Base-by-base conservation (phyloP, 208 protist species). In the Wallacemonas collosoma region DNA sequence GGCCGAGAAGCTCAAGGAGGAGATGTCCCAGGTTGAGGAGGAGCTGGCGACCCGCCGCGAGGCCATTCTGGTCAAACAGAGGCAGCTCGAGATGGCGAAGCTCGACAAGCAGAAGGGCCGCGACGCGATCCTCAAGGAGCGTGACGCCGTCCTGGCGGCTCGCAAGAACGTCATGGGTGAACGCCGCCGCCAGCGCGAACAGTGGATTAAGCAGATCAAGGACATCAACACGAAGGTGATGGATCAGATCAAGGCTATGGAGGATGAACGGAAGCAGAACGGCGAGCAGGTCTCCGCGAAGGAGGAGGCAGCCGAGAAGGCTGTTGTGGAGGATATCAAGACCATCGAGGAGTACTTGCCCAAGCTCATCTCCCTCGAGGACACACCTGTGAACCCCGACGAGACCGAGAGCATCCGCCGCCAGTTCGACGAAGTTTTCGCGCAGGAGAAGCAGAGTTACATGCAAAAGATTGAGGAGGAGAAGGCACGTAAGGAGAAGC, bases 121-220 rank as follows among this genome's bases (percentile, higher is more conserved):
- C 56, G 93, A 97, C 45, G 89, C 89, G 8, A 89, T 97, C 53
- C 55, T 93, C 68, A 75, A 83, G 51, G 89, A 94, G 71, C 83
- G 91, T 41, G 81, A 88, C 53, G 82, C 76, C 40, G 87, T 95
- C 39, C 82, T 93, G 61, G 86, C 84, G 44, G 83, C 86, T 45
- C 89, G 93, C 54, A 85, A 87, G 73, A 87, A 79, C 17, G 80
- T 97, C 9, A 55, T 89, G 63, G 80, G 81, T 11, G 89, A 94
- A 62, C 77, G 93, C 41, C 85, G 84, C 48, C 81, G 82, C 63
- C 91, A 97, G 72, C 86, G 93, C 4, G 77, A 93, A 71, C 89
- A 96, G 82, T 97, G 93, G 91, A 90, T 97, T 45, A 77, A 87
- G 71, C 89, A 96, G 76, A 97, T 97, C 55, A 87, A 88, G 67